Evolutionary conservation across 2,329 filamentous ascomycete species (phyloP).

Genomic region (Thelonectria discophora): DNA sequence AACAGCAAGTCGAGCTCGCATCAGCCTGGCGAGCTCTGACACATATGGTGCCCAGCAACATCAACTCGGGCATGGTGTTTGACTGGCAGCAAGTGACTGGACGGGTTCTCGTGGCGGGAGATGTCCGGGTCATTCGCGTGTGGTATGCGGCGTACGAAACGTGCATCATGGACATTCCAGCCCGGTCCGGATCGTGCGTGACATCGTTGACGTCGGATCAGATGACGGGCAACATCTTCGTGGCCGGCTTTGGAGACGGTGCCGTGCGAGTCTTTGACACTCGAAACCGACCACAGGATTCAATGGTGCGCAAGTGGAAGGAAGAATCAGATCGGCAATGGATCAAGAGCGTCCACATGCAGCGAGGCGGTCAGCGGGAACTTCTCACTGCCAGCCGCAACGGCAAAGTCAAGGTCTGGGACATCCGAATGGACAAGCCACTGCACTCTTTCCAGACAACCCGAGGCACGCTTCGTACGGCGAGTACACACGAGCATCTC

Average conservation of each 20-base stretch:
- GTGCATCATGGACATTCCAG: conserved; percentile 92
- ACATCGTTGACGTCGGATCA: conserved; percentile 96
- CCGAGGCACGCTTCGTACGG: conserved; percentile 79
- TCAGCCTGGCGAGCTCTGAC: conserved; percentile 92
- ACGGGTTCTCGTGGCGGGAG: conserved; percentile 92
- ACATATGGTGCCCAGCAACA: conserved; percentile 91
- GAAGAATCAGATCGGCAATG: conserved; percentile 86
- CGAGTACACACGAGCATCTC: conserved; percentile 94
- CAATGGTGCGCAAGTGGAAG: conserved; percentile 97
- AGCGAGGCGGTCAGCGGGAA: conserved; percentile 92
- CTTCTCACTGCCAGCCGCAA: conserved; percentile 90
- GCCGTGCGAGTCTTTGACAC: conserved; percentile 95
- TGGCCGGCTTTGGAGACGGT: conserved; percentile 95
- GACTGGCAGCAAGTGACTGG: conserved; percentile 99
- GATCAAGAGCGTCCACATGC: conserved; percentile 96
- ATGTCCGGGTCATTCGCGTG: conserved; percentile 92
- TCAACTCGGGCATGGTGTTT: conserved; percentile 94
- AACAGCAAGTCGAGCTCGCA: conserved; percentile 81
- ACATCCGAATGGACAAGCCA: conserved; percentile 85
- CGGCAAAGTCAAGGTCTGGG: conserved; percentile 95
- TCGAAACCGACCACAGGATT: conserved; percentile 81
- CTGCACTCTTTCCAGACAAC: conserved; percentile 79
- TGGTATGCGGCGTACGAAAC: conserved; percentile 96
- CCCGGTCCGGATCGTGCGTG: conserved; percentile 92
- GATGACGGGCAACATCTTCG: conserved; percentile 95